Evolutionary conservation across 1,284 basidiomycete genomes (phyloP).

Genomic region (Tilletia walkeri): DNA sequence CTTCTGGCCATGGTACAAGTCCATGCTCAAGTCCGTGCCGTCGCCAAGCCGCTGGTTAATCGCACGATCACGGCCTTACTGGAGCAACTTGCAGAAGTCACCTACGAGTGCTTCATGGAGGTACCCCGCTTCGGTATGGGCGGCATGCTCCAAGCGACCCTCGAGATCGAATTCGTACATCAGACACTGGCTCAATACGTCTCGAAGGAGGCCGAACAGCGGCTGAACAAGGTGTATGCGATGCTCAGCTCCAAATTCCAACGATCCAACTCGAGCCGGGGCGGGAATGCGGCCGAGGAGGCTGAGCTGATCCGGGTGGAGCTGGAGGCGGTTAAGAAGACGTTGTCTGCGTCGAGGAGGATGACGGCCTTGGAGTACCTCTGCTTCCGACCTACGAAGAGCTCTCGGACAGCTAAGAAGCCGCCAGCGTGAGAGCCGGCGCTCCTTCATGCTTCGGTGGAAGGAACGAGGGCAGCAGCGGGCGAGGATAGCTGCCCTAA

Average conservation of each 20-base stretch:
- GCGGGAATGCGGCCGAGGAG: conserved; percentile 61
- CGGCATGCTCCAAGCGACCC: conserved; percentile 93
- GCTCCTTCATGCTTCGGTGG: too few relatives aligned
- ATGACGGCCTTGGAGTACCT: conserved; percentile 92
- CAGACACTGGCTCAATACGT: conserved; percentile 88
- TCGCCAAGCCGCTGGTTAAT: conserved; percentile 73
- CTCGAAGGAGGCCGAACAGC: conserved; percentile 73
- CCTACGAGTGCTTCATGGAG: conserved; percentile 77
- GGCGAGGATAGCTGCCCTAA: too few relatives aligned
- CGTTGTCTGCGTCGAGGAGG: conserved; percentile 77
- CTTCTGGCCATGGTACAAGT: conserved; percentile 84
- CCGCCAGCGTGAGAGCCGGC: neutral
- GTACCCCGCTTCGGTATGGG: conserved; percentile 92
- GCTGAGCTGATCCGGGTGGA: conserved; percentile 58
- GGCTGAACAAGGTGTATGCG: conserved; percentile 84
- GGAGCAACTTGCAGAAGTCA: conserved; percentile 76
- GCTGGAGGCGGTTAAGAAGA: conserved; percentile 85
- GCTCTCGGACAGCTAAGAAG: conserved; percentile 17
- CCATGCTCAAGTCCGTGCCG: conserved; percentile 82
- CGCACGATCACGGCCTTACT: conserved; percentile 79
- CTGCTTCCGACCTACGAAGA: conserved; percentile 60
- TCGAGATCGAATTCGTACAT: conserved; percentile 98
- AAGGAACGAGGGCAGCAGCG: too few relatives aligned
- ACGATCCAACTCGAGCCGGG: conserved; percentile 4
- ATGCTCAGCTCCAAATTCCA: conserved; percentile 85